A percentile compares a stretch with the other conserved stretches of the same genome.
phyloP scores from a whole-genome alignment of 768 basidiomycete genomes.

The Auriscalpium orientale region DNA sequence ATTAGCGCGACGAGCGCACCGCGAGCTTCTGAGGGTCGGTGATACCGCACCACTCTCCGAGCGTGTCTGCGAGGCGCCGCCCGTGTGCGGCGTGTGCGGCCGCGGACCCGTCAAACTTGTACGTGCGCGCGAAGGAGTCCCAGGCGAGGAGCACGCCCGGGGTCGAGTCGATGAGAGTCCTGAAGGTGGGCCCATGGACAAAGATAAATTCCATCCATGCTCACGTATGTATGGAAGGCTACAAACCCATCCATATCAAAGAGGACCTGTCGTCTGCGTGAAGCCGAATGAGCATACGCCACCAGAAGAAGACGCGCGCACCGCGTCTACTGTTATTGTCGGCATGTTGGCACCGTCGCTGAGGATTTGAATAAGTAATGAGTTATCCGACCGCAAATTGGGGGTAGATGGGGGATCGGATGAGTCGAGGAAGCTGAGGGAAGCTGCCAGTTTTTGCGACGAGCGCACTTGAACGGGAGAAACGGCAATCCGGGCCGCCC shows the following conservation, averaged over 20 bases:
- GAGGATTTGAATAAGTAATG: too few relatives aligned
- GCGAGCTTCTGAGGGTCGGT: conserved; percentile 46
- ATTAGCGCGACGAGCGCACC: conserved; percentile 30
- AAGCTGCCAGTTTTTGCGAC: too few relatives aligned
- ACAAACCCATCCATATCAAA: conserved; percentile 67
- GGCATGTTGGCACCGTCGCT: conserved; percentile 20
- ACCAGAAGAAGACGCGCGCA: conserved; percentile 23
- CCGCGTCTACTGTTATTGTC: conserved; percentile 43
- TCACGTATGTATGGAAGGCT: too few relatives aligned
- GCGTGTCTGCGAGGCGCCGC: conserved; percentile 65
- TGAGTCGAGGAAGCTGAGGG: too few relatives aligned
- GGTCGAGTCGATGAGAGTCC: conserved; percentile 76
- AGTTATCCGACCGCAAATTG: too few relatives aligned
- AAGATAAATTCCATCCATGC: not conserved
- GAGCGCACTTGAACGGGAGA: too few relatives aligned
- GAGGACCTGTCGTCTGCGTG: conserved; percentile 37
- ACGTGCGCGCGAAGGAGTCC: conserved; percentile 60
- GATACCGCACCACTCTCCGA: conserved; percentile 62
- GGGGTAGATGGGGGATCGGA: too few relatives aligned
- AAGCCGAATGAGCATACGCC: not conserved
- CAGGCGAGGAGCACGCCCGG: conserved; percentile 77
- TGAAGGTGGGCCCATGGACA: conserved; percentile 18
- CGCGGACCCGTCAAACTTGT: conserved; percentile 38
- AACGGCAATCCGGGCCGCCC: too few relatives aligned
- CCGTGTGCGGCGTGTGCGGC: conserved; percentile 66